Evolutionary conservation across 345 rosid genomes (phyloP).

Genomic region (Gynandropsis gynandra): DNA sequence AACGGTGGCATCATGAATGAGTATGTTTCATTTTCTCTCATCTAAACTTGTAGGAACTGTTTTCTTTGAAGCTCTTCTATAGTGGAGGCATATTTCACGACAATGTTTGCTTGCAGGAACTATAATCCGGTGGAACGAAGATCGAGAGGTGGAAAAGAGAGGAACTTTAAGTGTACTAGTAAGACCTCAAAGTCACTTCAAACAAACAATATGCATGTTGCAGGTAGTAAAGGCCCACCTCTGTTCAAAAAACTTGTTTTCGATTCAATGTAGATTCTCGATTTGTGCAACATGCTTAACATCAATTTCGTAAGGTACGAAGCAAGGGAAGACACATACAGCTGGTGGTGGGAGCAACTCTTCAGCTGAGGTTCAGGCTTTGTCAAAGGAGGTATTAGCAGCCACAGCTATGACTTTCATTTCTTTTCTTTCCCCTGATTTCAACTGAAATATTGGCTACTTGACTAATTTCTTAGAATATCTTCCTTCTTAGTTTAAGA

Average conservation of each 20-base stretch:
- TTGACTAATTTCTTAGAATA: no score
- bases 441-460: no score
- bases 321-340: constrained; percentile 41
- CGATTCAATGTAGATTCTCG: background rate
- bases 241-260: constrained; percentile 17
- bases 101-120: constrained; percentile 40
- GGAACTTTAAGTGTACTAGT: constrained; percentile 37
- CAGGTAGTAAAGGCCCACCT: constrained; percentile 14
- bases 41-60: background rate
- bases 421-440: no score
- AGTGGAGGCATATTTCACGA: background rate
- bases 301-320: constrained; percentile 34
- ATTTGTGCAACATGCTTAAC: constrained; percentile 3
- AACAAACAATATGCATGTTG: constrained; percentile 44
- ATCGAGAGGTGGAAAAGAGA: constrained; percentile 67
- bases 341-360: constrained; percentile 38
- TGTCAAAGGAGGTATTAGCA: constrained; percentile 76
- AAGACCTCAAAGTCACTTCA: constrained; percentile 75
- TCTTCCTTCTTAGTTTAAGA: no score
- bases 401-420: no score
- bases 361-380: constrained; percentile 44
- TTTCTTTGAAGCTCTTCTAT: no score
- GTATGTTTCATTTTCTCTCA: constrained; percentile 30
- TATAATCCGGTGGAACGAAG: constrained; percentile 88
- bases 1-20: constrained; percentile 97